Evolutionary conservation across 1,284 basidiomycete genomes (phyloP).

Genomic region (Pyrrhoderma lamaoense): DNA sequence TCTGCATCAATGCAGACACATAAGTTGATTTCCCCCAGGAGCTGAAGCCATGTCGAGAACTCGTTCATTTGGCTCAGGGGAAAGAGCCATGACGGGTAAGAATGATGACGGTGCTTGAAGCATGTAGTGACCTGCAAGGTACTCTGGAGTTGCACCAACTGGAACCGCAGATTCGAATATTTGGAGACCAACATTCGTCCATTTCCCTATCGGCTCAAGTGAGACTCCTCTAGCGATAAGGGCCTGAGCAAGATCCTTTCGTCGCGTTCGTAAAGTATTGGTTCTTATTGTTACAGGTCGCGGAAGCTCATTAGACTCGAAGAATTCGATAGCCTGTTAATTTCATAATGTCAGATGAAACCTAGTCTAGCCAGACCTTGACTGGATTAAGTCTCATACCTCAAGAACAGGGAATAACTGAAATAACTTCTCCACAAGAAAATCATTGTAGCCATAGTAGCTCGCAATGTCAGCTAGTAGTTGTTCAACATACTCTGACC

Average conservation of each 20-base stretch:
- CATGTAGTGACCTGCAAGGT: slow-evolving; percentile 99
- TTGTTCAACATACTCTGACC: slow-evolving; percentile 88
- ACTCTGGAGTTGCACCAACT: slow-evolving; percentile 97
- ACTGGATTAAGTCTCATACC: slow-evolving; percentile 39
- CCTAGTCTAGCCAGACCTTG: background rate
- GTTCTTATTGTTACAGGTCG: slow-evolving; percentile 97
- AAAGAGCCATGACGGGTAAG: slow-evolving; percentile 95
- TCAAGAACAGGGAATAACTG: slow-evolving; percentile 90
- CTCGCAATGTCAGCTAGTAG: slow-evolving; percentile 82
- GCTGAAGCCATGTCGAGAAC: slow-evolving; percentile 99
- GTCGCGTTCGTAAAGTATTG: slow-evolving; percentile 90
- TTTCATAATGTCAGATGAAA: slow-evolving; percentile 16
- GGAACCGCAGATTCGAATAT: slow-evolving; percentile 96
- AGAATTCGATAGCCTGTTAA: slow-evolving; percentile 88
- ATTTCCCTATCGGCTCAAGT: slow-evolving; percentile 96
- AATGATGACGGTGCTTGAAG: slow-evolving; percentile 98
- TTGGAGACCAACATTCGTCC: slow-evolving; percentile 97
- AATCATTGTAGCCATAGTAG: slow-evolving; percentile 98
- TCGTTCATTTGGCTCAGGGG: slow-evolving; percentile 89
- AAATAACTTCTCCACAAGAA: slow-evolving; percentile 92
- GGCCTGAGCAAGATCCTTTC: slow-evolving; percentile 91
- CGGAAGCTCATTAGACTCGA: slow-evolving; percentile 95
- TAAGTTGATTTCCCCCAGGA: slow-evolving; percentile 98
- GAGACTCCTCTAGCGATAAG: slow-evolving; percentile 96
- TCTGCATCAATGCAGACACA: slow-evolving; percentile 93